Percentiles rank a stretch among this genome's conserved stretches.
phyloP scores from a whole-genome alignment of 2,329 filamentous ascomycete genomes.

The Rachicladosporium sp. region DNA sequence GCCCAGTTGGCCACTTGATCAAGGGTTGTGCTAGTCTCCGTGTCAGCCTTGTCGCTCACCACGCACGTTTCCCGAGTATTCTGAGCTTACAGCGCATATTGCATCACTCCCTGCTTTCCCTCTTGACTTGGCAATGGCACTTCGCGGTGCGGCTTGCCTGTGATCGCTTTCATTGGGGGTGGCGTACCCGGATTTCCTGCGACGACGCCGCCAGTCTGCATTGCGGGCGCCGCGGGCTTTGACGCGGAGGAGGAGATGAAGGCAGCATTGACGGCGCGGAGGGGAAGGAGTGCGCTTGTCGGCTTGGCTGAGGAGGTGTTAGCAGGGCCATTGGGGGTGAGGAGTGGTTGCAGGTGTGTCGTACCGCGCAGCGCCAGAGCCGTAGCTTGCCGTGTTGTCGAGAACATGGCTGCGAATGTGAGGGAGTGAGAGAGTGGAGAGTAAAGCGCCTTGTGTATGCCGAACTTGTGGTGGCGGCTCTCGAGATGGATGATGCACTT shows the following conservation, averaged over 20 bases:
- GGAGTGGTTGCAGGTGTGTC: constrained; percentile 12
- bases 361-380: constrained; percentile 44
- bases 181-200: constrained; percentile 41
- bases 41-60: constrained; percentile 10
- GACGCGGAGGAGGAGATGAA: constrained; percentile 54
- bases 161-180: constrained; percentile 36
- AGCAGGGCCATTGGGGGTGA: constrained; percentile 7
- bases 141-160: constrained; percentile 46
- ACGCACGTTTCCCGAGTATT: neutral
- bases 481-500: no score
- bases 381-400: constrained; percentile 38
- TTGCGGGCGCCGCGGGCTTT: constrained; percentile 48
- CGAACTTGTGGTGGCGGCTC: constrained; percentile 5
- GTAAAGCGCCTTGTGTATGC: constrained; percentile 14
- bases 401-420: constrained; percentile 32
- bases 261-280: constrained; percentile 47
- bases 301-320: constrained; percentile 47
- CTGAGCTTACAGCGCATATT: constrained; percentile 69
- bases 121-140: constrained; percentile 69
- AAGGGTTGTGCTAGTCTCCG: constrained; percentile 51
- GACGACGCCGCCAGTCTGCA: constrained; percentile 39
- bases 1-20: constrained; percentile 77
- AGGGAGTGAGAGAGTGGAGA: constrained; percentile 7
- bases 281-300: constrained; percentile 48
- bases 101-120: constrained; percentile 63